Conservation (phyloP, 2,329 filamentous ascomycete genomes). For the Aspergillus ustus region DNA sequence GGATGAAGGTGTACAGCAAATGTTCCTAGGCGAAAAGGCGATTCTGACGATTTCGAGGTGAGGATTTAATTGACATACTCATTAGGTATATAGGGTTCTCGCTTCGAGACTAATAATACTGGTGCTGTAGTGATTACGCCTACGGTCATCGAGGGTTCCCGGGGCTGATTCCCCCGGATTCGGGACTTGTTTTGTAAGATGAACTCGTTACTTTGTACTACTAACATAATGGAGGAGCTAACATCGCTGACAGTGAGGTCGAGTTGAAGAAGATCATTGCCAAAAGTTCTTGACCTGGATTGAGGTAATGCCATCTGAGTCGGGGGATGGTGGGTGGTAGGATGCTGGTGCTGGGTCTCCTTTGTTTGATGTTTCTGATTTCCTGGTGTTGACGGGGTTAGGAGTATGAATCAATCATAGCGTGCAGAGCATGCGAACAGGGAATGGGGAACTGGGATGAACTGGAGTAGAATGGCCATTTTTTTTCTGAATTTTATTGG, state of each 20-base stretch:
- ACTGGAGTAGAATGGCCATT: background rate
- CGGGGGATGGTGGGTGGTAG: background rate
- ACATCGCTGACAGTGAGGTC: slow-evolving; percentile 20
- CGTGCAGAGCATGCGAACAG: background rate
- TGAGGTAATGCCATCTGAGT: background rate
- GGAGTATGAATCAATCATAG: background rate
- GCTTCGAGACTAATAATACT: background rate
- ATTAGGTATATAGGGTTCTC: background rate
- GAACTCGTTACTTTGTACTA: background rate
- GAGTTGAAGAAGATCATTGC: slow-evolving; percentile 13
- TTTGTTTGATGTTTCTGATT: background rate
- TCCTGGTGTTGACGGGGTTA: background rate
- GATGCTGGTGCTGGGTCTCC: background rate
- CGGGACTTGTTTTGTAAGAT: slow-evolving; percentile 83
- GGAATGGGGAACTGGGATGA: background rate
- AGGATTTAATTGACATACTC: slow-evolving; percentile 33
- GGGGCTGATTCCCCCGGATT: slow-evolving; percentile 73
- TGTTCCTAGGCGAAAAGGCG: slow-evolving; percentile 91
- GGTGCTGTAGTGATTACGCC: slow-evolving; percentile 39
- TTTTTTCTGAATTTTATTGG: background rate
- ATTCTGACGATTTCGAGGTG: slow-evolving; percentile 80
- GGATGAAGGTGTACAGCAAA: slow-evolving; percentile 83
- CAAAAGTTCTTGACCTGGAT: background rate
- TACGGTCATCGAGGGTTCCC: slow-evolving; percentile 67
- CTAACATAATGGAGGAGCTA: slow-evolving; percentile 2